Base-by-base conservation (phyloP, 768 basidiomycete species). In the Collybiopsis confluens region DNA sequence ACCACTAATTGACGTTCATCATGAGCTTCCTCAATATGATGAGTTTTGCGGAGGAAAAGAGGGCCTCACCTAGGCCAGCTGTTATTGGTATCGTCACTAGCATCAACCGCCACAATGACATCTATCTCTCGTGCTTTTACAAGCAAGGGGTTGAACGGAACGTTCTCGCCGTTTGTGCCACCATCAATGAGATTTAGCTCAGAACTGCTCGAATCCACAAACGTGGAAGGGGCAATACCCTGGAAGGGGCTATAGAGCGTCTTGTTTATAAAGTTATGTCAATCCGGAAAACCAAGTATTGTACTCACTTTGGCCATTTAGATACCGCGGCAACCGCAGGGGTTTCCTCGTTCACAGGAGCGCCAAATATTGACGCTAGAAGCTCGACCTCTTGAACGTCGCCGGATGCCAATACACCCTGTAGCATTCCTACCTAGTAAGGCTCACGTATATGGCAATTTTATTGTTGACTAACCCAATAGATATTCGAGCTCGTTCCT, bases 91-190 rank as follows among this genome's bases (percentile, higher is more conserved):
- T 88, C 85, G 1, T 80, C 70, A 58, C 81, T 79, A 21, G 78
- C 79, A 61, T 94, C 92, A 18, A 90, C 70, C 0, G 86, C 88
- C 15, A 95, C 73, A 59, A 94, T 80, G 3, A 88, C 80, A 61
- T 95, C 92, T 38, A 93, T 60, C 0, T 64, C 74, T 45, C 92
- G 78, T 1, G 79, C 76, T 45, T 81, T 85, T 24, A 90, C 82
- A 51, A 93, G 77, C 24, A 91, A 68, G 1, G 86, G 85, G 18
- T 80, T 82, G 23, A 87, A 71, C 0, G 92, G 92, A 6, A 90
- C 64, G 61, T 88, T 85, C 61, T 89, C 86, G 9, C 67, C 65
- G 61, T 90, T 88, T 20, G 84, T 82, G 18, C 82, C 73, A 0
- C 89, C 89, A 62, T 89, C 89, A 16, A 90, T 77, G 20, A 91